Evolutionary conservation across 345 rosid species (phyloP), one percentile per base, ranked within the genome.

Genomic region (Pistacia atlantica): DNA sequence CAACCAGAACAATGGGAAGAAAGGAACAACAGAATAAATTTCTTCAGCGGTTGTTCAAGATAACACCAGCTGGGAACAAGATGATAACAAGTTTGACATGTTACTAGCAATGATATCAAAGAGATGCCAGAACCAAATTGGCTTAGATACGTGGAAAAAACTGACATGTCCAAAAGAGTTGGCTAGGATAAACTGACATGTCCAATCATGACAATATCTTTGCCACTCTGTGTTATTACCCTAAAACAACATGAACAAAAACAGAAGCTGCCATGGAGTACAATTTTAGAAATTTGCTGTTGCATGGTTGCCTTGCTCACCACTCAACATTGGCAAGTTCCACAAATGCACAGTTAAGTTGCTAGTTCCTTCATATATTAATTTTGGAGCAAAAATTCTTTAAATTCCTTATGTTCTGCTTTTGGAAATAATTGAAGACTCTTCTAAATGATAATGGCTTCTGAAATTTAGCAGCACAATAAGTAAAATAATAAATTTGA

Each of bases 401-500:
- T 8, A 22, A 9, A n/a, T 22, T 45, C 70, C 14, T 18, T 11
- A 2, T 9, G 70, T 22, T 20, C 54, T 66, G 13, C 8, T 9
- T 22, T 22, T 37, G 18, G 12, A 63, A 64, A 35, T 64, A 20
- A 8, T 37, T 64, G 7, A 37, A 17, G 11, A 17, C 63, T 52
- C 52, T 13, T 54, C 52, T 20, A 69, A 68, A 31, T n/a, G 28
- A 61, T 33, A 61, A 20, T 25, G 51, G 31, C 42, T 3, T 25
- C 4, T 20, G 31, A 28, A 63, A 59, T 60, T 62, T 67, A 76
- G 37, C 51, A 25, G 35, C 54, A 38, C 38, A 20, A 77, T 49
- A 46, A 72, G 8, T 54, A 74, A 33, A 76, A n/a, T 37, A 22
- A 52, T 10, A 31, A 48, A 28, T 28, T 57, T 22, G 54, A 42